Conservation (phyloP, 371 early-diverging fungal species). For the Mucor irregularis region DNA sequence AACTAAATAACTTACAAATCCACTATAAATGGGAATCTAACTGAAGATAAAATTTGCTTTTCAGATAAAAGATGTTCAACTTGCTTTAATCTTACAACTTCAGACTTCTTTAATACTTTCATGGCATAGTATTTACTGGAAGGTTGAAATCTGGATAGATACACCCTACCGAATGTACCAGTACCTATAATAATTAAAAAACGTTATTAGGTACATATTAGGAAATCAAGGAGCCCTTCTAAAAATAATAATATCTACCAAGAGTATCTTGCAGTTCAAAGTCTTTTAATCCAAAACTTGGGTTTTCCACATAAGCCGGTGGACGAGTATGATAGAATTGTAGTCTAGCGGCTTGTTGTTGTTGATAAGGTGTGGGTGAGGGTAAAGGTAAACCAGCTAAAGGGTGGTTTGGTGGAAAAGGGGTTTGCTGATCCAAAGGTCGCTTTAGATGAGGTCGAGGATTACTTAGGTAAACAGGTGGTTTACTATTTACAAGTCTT, state of each 20-base stretch:
- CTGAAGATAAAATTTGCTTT: slow-evolving; percentile 30
- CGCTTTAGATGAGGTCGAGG: slow-evolving; percentile 24
- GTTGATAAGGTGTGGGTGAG: slow-evolving; percentile 27
- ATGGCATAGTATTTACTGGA: slow-evolving; percentile 87
- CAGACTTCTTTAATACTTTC: slow-evolving; percentile 92
- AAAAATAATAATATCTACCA: slow-evolving; percentile 17
- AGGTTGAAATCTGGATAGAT: slow-evolving; percentile 68
- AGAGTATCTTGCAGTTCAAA: slow-evolving; percentile 49
- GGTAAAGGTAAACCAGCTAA: slow-evolving; percentile 23
- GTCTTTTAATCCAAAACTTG: slow-evolving; percentile 43
- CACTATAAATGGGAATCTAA: slow-evolving; percentile 42
- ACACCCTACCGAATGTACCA: slow-evolving; percentile 94
- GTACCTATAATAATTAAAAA: slow-evolving; percentile 64
- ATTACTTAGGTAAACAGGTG: slow-evolving; percentile 19
- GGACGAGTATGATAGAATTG: slow-evolving; percentile 44
- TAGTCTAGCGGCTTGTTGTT: slow-evolving; percentile 38
- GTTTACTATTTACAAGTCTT: slow-evolving; percentile 13
- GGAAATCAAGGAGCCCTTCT: too few relatives aligned
- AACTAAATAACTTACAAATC: slow-evolving; percentile 24
- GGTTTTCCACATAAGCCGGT: slow-evolving; percentile 43
- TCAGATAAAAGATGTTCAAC: slow-evolving; percentile 35
- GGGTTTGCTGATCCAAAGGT: slow-evolving; percentile 4
- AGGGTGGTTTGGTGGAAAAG: slow-evolving; percentile 33
- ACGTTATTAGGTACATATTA: background rate
- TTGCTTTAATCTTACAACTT: slow-evolving; percentile 92